Conservation (phyloP, 2,329 filamentous ascomycete genomes). For the Hymenoscyphus salicellus region DNA sequence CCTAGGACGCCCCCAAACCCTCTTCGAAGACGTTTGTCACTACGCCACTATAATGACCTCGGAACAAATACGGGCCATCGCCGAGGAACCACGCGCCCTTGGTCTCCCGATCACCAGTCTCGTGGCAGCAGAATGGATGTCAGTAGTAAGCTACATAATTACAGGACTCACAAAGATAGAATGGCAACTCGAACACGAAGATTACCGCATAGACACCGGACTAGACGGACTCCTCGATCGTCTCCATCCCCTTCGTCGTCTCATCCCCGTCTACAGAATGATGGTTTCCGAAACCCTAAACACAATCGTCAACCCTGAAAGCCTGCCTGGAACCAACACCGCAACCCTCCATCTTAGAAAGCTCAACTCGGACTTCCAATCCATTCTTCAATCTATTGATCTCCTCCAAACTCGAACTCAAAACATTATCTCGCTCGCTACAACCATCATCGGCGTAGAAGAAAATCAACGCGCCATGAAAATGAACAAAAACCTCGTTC, state of each 20-base stretch:
- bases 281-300: conserved; percentile 9
- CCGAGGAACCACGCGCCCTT: conserved; percentile 1
- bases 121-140: conserved; percentile 11
- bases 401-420: conserved; percentile 11
- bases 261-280: conserved; percentile 10
- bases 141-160: conserved; percentile 13
- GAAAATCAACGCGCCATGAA: conserved; percentile 9
- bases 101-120: conserved; percentile 3
- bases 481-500: conserved; percentile 9
- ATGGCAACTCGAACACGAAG: conserved; percentile 7
- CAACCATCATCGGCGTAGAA: conserved; percentile 11
- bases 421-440: conserved; percentile 13
- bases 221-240: conserved; percentile 3
- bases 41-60: conserved; percentile 4
- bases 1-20: not conserved
- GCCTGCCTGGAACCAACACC: not conserved
- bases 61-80: conserved; percentile 1
- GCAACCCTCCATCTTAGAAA: not conserved
- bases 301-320: conserved; percentile 1
- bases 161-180: conserved; percentile 13
- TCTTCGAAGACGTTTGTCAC: conserved; percentile 12
- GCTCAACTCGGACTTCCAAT: conserved; percentile 9
- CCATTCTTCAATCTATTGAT: conserved; percentile 10
- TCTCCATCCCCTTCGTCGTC: conserved; percentile 12
- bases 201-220: conserved; percentile 3